Percentiles rank a stretch among this genome's conserved stretches.
Evolutionary conservation across 345 rosid species (phyloP).

Genomic region (Arabidopsis suecica): DNA sequence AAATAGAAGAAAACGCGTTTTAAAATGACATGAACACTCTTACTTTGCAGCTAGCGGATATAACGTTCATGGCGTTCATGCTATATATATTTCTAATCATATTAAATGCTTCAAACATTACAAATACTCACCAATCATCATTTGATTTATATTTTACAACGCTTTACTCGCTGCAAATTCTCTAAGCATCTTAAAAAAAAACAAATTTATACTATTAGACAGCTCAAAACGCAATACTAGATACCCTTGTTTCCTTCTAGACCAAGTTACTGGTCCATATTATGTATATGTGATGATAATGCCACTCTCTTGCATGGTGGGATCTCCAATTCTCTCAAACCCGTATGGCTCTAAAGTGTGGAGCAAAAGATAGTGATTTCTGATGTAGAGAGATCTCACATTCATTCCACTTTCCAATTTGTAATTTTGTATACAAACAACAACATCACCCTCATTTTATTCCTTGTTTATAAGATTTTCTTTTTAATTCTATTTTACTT

Average conservation of each 20-base stretch:
- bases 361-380: constrained; percentile 37
- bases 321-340: constrained; percentile 38
- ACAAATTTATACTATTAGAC: neutral
- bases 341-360: constrained; percentile 34
- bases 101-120: neutral
- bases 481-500: neutral
- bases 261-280: constrained; percentile 20
- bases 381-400: constrained; percentile 40
- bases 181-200: neutral
- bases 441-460: constrained; percentile 43
- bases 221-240: constrained; percentile 26
- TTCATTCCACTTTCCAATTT: constrained; percentile 40
- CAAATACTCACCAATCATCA: neutral
- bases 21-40: neutral
- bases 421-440: constrained; percentile 44
- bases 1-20: neutral
- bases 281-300: constrained; percentile 30
- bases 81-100: neutral
- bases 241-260: constrained; percentile 7
- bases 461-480: constrained; percentile 7
- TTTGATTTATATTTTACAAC: neutral
- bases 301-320: constrained; percentile 39
- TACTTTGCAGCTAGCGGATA: neutral
- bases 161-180: neutral
- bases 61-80: neutral